phyloP scores from a whole-genome alignment of 225 moss, liverwort and hornwort genomes.

The Sphagnum contortum region DNA sequence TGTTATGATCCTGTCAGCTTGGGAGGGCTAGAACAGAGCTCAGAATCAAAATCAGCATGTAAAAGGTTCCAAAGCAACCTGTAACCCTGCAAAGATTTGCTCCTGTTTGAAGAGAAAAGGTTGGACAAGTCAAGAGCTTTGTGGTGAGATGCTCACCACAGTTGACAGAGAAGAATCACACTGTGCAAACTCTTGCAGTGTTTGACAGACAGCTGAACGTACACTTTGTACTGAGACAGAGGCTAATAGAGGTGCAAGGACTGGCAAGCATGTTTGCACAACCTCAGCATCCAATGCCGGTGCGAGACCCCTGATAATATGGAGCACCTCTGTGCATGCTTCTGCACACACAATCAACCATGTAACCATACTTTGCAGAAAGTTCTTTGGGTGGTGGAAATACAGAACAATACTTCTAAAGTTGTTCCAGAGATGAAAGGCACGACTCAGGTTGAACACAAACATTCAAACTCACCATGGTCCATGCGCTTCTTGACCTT shows the following conservation, averaged over 20 bases:
- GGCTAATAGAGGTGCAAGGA: constrained; percentile 62
- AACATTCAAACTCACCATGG: constrained; percentile 24
- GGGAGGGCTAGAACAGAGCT: background rate
- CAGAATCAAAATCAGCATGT: no score
- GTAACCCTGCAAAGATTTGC: no score
- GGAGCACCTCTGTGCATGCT: constrained; percentile 64
- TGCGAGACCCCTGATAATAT: constrained; percentile 66
- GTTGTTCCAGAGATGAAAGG: no score
- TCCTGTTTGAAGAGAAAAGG: no score
- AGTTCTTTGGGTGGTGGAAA: no score
- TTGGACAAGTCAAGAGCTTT: no score
- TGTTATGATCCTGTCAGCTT: background rate
- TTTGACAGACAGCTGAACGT: constrained; percentile 54
- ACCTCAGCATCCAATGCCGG: constrained; percentile 39
- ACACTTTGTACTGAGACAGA: constrained; percentile 36
- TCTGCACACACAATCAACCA: constrained; percentile 22
- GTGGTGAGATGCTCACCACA: constrained; percentile 26
- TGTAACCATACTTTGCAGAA: no score
- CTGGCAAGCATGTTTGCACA: constrained; percentile 58
- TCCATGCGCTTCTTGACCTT: constrained; percentile 67
- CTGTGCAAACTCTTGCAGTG: constrained; percentile 49
- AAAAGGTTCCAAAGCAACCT: no score
- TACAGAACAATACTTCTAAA: no score
- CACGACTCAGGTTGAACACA: background rate
- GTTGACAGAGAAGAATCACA: constrained; percentile 41